Evolutionary conservation across 768 basidiomycete genomes (phyloP).

Genomic region (Ramaria sp.): DNA sequence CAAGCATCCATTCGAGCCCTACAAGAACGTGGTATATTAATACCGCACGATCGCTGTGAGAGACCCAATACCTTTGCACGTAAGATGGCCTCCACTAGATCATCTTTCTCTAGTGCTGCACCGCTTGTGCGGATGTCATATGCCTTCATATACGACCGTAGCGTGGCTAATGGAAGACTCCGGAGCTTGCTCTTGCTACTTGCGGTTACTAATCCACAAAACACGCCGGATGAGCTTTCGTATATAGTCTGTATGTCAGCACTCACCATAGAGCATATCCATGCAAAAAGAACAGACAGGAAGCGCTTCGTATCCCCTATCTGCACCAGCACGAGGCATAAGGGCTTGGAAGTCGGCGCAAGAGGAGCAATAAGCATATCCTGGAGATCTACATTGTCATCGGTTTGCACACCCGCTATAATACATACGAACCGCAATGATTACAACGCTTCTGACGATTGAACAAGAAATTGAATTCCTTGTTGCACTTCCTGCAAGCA

Average conservation of each 20-base stretch:
- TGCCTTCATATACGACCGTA: conserved; percentile 59
- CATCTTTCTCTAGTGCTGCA: conserved; percentile 62
- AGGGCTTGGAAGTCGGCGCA: conserved; percentile 72
- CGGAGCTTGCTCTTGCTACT: conserved; percentile 48
- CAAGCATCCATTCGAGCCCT: conserved; percentile 58
- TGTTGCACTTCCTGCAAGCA: conserved; percentile 60
- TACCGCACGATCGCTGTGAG: neutral
- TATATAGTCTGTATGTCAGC: neutral
- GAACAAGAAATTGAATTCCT: conserved; percentile 61
- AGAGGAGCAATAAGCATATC: conserved; percentile 59
- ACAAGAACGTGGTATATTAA: neutral
- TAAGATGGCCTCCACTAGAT: conserved; percentile 58
- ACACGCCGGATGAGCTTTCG: neutral
- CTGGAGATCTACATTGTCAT: conserved; percentile 24
- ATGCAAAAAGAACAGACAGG: conserved; percentile 68
- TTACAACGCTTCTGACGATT: conserved; percentile 55
- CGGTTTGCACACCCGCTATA: neutral
- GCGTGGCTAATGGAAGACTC: conserved; percentile 42
- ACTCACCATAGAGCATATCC: conserved; percentile 54
- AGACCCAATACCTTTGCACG: conserved; percentile 28
- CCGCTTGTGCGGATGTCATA: conserved; percentile 56
- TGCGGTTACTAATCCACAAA: conserved; percentile 50
- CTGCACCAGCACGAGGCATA: conserved; percentile 47
- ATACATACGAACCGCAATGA: conserved; percentile 52
- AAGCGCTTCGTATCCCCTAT: conserved; percentile 50